A percentile compares a stretch with the other conserved stretches of the same genome.
phyloP scores from a whole-genome alignment of 768 basidiomycete genomes.

The Trametes sanguinea region DNA sequence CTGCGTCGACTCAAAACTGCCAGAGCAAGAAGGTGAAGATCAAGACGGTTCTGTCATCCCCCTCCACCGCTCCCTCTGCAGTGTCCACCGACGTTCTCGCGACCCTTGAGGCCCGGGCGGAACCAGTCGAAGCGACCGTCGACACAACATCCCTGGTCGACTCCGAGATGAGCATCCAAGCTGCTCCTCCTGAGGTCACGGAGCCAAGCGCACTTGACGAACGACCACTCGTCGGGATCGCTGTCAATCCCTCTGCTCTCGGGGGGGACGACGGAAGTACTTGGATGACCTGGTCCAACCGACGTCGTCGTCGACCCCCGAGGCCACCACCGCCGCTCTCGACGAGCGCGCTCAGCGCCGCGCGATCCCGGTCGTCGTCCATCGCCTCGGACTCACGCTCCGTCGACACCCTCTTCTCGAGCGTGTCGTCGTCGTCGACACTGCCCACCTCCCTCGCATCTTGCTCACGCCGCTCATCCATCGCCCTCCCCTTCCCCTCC shows the following conservation, averaged over 20 bases:
- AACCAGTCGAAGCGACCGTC: too few relatives aligned
- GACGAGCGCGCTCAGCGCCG: not conserved
- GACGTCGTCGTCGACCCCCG: not conserved
- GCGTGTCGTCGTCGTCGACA: not conserved
- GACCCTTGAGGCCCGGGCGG: too few relatives aligned
- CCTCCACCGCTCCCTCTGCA: too few relatives aligned
- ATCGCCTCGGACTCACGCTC: not conserved
- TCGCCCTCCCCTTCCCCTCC: not conserved
- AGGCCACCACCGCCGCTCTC: not conserved
- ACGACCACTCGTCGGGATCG: too few relatives aligned
- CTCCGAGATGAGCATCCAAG: too few relatives aligned
- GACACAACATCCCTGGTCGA: too few relatives aligned
- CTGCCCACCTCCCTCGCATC: not conserved
- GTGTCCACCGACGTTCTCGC: too few relatives aligned
- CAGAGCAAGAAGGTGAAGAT: too few relatives aligned
- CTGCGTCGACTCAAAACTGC: too few relatives aligned
- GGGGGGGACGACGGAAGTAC: not conserved
- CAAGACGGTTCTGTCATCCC: too few relatives aligned
- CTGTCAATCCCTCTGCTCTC: not conserved
- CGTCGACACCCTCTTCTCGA: not conserved
- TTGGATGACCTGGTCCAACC: conserved; percentile 1
- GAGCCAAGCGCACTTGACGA: too few relatives aligned
- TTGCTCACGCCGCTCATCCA: not conserved
- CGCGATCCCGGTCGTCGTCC: conserved; percentile 1
- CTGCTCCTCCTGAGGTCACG: too few relatives aligned